A percentile compares a stretch with the other conserved stretches of the same genome.
These are phyloP conservation scores for Paraconiothyrium brasiliense DNA, from an alignment of 2,329 filamentous ascomycete genomes.

Conservation along the genomic window DNA sequence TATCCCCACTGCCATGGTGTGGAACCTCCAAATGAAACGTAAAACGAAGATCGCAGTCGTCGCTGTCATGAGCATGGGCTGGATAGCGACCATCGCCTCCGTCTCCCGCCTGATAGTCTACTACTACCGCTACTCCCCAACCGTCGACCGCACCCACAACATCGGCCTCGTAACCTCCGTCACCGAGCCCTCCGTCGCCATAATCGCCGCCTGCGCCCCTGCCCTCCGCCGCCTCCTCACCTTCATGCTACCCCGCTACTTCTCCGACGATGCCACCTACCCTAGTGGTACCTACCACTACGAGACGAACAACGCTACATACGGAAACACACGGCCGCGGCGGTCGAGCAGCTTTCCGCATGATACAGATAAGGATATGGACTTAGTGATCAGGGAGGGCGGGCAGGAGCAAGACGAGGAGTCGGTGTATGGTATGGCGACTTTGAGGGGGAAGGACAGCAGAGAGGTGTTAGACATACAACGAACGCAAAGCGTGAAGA, in stretches of 20 bases:
- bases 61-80: conserved; percentile 46
- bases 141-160: conserved; percentile 44
- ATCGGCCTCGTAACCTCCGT: conserved; percentile 51
- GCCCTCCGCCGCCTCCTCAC: conserved; percentile 60
- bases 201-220: conserved; percentile 64
- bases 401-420: neutral
- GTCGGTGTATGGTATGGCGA: conserved; percentile 27
- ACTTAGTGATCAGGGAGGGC: conserved; percentile 2
- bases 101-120: conserved; percentile 53
- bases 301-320: conserved; percentile 10
- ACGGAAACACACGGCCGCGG: conserved; percentile 15
- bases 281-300: conserved; percentile 23
- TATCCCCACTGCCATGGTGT: conserved; percentile 55
- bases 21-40: conserved; percentile 54
- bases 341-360: conserved; percentile 15
- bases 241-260: conserved; percentile 41
- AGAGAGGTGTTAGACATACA: conserved; percentile 9
- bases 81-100: conserved; percentile 47
- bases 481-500: conserved; percentile 27
- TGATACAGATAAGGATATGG: conserved; percentile 18
- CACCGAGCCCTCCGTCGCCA: conserved; percentile 56
- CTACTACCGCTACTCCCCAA: conserved; percentile 48
- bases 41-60: conserved; percentile 48
- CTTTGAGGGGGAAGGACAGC: neutral
- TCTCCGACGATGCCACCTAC: conserved; percentile 34